Percentiles rank a stretch among this genome's conserved stretches.
phyloP scores from a whole-genome alignment of 371 early-diverging fungal genomes.

The Catenaria anguillulae region DNA sequence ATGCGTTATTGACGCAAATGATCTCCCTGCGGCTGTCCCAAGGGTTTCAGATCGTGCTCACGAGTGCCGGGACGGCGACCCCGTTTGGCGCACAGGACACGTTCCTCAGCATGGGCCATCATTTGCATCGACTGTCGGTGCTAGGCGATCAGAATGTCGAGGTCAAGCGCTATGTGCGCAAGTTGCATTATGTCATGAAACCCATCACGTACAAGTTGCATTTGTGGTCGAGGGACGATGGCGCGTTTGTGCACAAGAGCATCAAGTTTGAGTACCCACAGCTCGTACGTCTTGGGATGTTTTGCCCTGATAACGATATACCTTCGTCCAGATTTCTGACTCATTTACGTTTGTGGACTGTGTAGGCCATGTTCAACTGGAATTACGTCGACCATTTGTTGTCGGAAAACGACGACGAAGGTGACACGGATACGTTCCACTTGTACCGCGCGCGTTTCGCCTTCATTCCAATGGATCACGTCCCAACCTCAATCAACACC shows the following conservation, averaged over 20 bases:
- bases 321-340: too few species aligned
- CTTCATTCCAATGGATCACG: slow-evolving; percentile 64
- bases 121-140: slow-evolving; percentile 59
- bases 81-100: not conserved
- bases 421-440: slow-evolving; percentile 24
- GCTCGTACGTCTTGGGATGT: slow-evolving; percentile 25
- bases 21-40: slow-evolving; percentile 79
- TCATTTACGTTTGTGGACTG: too few species aligned
- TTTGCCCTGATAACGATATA: too few species aligned
- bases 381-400: slow-evolving; percentile 78
- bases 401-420: slow-evolving; percentile 67
- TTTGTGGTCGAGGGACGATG: slow-evolving; percentile 69
- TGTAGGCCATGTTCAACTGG: slow-evolving; percentile 61
- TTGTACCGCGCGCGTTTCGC: slow-evolving; percentile 84
- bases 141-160: slow-evolving; percentile 61
- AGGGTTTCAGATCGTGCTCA: slow-evolving; percentile 79
- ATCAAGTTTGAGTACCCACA: slow-evolving; percentile 60
- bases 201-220: slow-evolving; percentile 56
- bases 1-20: slow-evolving; percentile 57
- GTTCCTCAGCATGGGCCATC: slow-evolving; percentile 69
- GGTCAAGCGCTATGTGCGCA: slow-evolving; percentile 75
- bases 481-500: slow-evolving; percentile 30
- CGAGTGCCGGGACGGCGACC: not conserved
- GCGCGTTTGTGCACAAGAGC: slow-evolving; percentile 36
- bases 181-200: slow-evolving; percentile 36